Percentiles rank a stretch among this genome's conserved stretches.
Evolutionary conservation across 805 yeast genomes (phyloP).

Genomic region (Starmerella davenportii): DNA sequence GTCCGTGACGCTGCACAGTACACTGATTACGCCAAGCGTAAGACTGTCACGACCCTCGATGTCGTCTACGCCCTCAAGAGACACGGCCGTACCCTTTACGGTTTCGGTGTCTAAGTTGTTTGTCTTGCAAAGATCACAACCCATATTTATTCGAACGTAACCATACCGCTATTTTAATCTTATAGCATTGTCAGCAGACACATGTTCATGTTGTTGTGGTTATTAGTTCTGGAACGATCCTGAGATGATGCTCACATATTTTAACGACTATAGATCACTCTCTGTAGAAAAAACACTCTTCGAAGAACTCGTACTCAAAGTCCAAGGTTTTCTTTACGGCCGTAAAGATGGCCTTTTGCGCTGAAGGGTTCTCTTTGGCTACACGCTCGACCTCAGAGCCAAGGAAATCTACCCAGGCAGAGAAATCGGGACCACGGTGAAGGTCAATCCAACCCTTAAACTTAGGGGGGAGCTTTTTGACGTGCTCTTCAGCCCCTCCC

Average conservation of each 20-base stretch:
- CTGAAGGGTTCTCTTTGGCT: neutral
- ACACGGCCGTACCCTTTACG: conserved; percentile 99
- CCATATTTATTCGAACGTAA: conserved; percentile 1
- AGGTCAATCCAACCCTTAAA: conserved; percentile 12
- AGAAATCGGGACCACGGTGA: conserved; percentile 11
- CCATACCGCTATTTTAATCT: no score
- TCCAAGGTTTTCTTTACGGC: conserved; percentile 2
- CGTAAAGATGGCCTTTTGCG: neutral
- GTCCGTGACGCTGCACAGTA: conserved; percentile 98
- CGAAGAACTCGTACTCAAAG: conserved; percentile 8
- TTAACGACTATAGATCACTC: no score
- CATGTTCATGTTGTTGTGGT: no score
- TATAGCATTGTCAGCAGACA: no score
- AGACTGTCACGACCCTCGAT: conserved; percentile 96
- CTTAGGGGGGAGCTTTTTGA: conserved; percentile 4
- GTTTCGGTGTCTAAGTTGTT: conserved; percentile 91
- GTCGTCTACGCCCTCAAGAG: conserved; percentile 98
- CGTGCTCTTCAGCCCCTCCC: conserved; percentile 1
- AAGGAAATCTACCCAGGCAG: conserved; percentile 9
- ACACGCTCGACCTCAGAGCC: conserved; percentile 8
- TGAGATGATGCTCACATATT: no score
- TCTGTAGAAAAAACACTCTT: conserved; percentile 5
- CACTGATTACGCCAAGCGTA: conserved; percentile 99
- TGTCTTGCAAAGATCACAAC: neutral
- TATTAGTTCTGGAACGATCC: no score